Conservation (phyloP, 495 filamentous ascomycete species). For the Bryoglossum gracile region DNA sequence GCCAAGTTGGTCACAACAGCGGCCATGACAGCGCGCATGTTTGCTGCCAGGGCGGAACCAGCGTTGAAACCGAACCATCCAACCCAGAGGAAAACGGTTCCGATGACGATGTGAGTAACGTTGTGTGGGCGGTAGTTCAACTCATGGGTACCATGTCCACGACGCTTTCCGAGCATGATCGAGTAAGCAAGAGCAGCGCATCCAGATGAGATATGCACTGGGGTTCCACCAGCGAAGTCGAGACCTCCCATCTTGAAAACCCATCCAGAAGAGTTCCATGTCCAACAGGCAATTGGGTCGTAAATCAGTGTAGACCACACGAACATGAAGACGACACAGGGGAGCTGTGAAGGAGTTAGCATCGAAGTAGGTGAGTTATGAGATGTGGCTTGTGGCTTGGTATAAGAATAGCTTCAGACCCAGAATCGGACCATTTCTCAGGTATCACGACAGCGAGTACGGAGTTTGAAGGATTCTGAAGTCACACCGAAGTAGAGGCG, state of each 20-base stretch:
- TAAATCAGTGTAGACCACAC: conserved; percentile 93
- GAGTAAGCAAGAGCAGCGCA: conserved; percentile 81
- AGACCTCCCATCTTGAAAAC: conserved; percentile 74
- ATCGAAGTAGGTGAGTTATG: neutral
- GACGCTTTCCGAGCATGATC: conserved; percentile 73
- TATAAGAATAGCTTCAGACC: too few species aligned
- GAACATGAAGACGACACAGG: conserved; percentile 92
- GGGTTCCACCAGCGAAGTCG: conserved; percentile 94
- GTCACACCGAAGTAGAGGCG: neutral
- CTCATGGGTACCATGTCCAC: conserved; percentile 54
- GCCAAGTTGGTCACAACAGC: conserved; percentile 65
- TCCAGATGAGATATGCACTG: conserved; percentile 91
- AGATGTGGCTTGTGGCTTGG: neutral
- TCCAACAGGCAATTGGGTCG: conserved; percentile 96
- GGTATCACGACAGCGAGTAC: too few species aligned
- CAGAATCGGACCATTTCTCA: too few species aligned
- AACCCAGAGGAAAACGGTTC: conserved; percentile 97
- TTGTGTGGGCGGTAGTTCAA: conserved; percentile 97
- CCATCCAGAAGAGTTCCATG: conserved; percentile 90
- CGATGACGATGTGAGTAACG: conserved; percentile 92
- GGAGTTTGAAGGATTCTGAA: neutral
- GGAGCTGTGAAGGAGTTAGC: conserved; percentile 37
- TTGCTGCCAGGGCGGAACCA: conserved; percentile 82
- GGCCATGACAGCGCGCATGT: conserved; percentile 78
- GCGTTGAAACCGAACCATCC: conserved; percentile 99